Base-by-base conservation (phyloP, 2,329 filamentous ascomycete species). In the Emmonsia crescens region DNA sequence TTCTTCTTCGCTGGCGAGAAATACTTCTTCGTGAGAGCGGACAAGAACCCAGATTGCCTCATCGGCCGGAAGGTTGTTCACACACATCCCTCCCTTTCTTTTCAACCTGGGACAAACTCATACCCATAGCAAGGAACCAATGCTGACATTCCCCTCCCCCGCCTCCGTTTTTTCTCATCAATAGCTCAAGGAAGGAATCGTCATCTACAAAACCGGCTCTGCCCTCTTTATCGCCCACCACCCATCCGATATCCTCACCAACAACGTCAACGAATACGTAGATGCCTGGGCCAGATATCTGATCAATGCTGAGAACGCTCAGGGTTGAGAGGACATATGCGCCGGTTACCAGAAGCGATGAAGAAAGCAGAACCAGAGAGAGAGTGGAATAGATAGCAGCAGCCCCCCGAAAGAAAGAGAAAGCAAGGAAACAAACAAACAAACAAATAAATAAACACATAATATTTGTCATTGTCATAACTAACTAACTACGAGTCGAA, bases 181-280 rank as follows among this genome's bases (percentile, higher is more conserved):
- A 66, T 65, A 89, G 87, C 91, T 89, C 69, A 89, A 87, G 74
- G 84, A 87, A 73, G 94, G 94, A 67, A 78, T 96, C 71, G 82
- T 88, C 73, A 84, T 94, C 70, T 86, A 87, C 77, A 96, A 95
- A 82, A 95, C 93, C 71, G 87, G 83, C 72, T 88, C 95, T 78
- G 90, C 91, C 68, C 86, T 97, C 75, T 84, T 99, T 73, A 79
- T 99, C 74, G 89, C 85, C 68, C 91, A 96, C 81, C 91, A 97
- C 82, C 82, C 81, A 68, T 31, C 55, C 24, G 27, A 44, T 21
- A 14, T 31, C 21, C 16, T n/a, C 21, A 46, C 38, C 16, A 29
- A 10, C 24, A 44, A 31, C 2, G 55, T 57, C 38, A 57, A 44
- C 24, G 38, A 46, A 40, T 44, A 57, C 14, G 55, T 57, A 1